These are phyloP conservation scores for Monosporascus sp. DNA, from an alignment of 2,329 filamentous ascomycete genomes.

Conservation along the genomic window DNA sequence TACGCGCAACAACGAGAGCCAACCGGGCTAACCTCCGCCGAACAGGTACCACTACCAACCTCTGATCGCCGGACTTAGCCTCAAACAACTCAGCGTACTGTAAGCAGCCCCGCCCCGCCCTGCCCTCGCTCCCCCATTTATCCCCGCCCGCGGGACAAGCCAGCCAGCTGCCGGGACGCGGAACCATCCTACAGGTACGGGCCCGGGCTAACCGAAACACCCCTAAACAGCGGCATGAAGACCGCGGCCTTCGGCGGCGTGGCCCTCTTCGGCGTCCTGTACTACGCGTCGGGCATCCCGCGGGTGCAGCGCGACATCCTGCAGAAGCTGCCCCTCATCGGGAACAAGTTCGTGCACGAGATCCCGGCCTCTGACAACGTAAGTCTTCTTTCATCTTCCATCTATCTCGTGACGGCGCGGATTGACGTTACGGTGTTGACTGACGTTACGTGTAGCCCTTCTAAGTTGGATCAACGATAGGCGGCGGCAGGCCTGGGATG, in stretches of 20 bases:
- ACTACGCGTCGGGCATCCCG: constrained; percentile 58
- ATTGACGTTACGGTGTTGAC: constrained; percentile 5
- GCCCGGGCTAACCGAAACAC: not conserved
- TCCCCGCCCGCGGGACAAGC: not conserved
- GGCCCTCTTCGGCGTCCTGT: constrained; percentile 52
- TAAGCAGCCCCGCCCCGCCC: constrained; percentile 35
- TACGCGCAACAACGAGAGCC: too few relatives aligned
- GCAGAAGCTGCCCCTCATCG: constrained; percentile 52
- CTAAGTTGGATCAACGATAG: constrained; percentile 9
- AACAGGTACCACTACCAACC: constrained; percentile 55
- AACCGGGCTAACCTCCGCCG: not conserved
- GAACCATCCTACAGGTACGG: too few relatives aligned
- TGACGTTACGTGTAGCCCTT: constrained; percentile 19
- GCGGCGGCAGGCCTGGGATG: not conserved
- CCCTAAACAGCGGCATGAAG: constrained; percentile 40
- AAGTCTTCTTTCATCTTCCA: constrained; percentile 26
- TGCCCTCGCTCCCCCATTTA: not conserved
- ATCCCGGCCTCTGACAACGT: constrained; percentile 59
- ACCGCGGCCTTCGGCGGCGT: constrained; percentile 52
- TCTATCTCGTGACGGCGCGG: not conserved
- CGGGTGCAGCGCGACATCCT: constrained; percentile 56
- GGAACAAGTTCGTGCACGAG: constrained; percentile 46
- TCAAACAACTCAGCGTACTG: constrained; percentile 42
- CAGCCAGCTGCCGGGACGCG: not conserved
- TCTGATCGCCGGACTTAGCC: constrained; percentile 48